phyloP scores from a whole-genome alignment of 1,284 basidiomycete genomes.

The Austroboletus novae-zelandiae region DNA sequence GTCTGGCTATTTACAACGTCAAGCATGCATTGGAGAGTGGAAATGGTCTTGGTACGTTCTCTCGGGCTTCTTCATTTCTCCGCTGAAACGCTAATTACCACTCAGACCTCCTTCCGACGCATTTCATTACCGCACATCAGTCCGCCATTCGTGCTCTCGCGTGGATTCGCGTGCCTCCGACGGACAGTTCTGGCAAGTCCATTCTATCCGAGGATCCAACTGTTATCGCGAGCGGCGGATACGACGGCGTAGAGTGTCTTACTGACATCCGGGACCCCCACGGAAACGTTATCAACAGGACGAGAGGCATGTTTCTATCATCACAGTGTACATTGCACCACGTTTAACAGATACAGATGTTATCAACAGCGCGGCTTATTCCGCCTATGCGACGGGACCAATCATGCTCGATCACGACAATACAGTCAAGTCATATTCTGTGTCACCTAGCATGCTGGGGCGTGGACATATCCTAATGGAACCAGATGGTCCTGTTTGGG shows the following conservation, averaged over 20 bases:
- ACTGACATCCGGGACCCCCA: constrained; percentile 71
- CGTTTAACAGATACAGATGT: constrained; percentile 44
- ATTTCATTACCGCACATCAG: constrained; percentile 72
- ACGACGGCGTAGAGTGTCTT: constrained; percentile 72
- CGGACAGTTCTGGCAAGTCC: constrained; percentile 44
- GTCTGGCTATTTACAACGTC: constrained; percentile 74
- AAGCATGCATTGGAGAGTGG: constrained; percentile 44
- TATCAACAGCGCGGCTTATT: constrained; percentile 63
- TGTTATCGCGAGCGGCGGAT: constrained; percentile 70
- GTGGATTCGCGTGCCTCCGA: constrained; percentile 69
- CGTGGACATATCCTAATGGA: constrained; percentile 71
- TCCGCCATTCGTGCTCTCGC: constrained; percentile 72
- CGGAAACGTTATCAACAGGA: constrained; percentile 68
- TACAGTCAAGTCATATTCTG: constrained; percentile 68
- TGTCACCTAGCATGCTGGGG: constrained; percentile 70
- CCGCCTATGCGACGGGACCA: constrained; percentile 61
- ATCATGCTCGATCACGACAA: constrained; percentile 79
- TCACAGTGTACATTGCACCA: neutral
- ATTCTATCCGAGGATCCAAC: constrained; percentile 58
- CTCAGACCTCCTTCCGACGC: constrained; percentile 57
- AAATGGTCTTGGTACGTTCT: constrained; percentile 28
- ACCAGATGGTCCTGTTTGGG: constrained; percentile 79
- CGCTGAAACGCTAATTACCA: neutral
- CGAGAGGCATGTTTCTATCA: constrained; percentile 50
- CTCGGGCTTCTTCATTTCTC: neutral